These are phyloP conservation scores for Claviceps monticola DNA, from an alignment of 2,329 filamentous ascomycete species.

Conservation along the genomic window DNA sequence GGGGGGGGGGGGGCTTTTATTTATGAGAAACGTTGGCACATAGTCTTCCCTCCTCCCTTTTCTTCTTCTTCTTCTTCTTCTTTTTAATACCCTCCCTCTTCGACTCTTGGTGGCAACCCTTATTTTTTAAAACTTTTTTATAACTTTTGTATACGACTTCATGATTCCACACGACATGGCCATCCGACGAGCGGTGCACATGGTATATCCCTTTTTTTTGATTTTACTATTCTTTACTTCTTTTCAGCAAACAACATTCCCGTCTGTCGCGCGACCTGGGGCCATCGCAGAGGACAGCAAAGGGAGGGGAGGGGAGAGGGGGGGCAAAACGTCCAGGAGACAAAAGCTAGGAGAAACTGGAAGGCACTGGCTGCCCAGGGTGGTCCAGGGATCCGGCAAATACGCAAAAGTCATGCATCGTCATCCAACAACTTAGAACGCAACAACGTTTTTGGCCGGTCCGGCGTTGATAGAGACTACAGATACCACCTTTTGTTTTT, in stretches of 20 bases:
- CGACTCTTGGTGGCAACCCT: neutral
- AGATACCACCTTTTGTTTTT: slow-evolving; percentile 9
- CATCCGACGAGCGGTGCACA: slow-evolving; percentile 1
- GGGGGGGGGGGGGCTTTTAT: neutral
- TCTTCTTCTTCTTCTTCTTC: neutral
- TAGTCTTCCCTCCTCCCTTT: neutral
- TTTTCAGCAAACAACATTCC: neutral
- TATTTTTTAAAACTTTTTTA: no score
- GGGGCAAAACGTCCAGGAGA: neutral
- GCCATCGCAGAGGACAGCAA: neutral
- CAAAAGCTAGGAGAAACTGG: neutral
- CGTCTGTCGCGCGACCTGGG: neutral
- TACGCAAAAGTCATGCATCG: slow-evolving; percentile 1
- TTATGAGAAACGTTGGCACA: neutral
- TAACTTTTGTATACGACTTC: slow-evolving; percentile 4
- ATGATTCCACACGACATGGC: slow-evolving; percentile 5
- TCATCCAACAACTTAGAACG: slow-evolving; percentile 5
- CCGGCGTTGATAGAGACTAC: slow-evolving; percentile 10
- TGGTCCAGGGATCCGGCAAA: neutral
- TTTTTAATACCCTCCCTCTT: neutral
- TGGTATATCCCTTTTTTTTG: no score
- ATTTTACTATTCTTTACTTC: neutral
- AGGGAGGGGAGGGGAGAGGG: neutral
- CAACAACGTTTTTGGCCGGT: slow-evolving; percentile 10
- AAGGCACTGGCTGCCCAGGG: neutral